Evolutionary conservation across 2,329 filamentous ascomycete species (phyloP).

Genomic region (Escovopsis sp.): DNA sequence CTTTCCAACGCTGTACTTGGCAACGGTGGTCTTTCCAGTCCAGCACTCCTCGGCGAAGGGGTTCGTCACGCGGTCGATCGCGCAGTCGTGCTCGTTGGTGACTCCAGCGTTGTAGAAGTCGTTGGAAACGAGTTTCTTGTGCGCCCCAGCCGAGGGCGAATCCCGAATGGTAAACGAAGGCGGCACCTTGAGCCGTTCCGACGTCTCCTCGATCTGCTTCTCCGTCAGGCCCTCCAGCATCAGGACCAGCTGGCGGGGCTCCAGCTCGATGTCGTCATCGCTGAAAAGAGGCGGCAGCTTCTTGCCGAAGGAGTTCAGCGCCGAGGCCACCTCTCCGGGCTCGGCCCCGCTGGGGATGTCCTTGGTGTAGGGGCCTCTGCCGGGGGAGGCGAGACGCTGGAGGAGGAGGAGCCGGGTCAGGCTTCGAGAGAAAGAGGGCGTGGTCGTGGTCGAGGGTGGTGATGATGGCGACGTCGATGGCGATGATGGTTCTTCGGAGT

Average conservation of each 20-base stretch:
- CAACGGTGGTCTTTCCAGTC: slow-evolving; percentile 25
- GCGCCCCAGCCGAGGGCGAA: slow-evolving; percentile 27
- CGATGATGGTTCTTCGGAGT: slow-evolving; percentile 11
- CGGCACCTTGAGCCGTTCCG: slow-evolving; percentile 18
- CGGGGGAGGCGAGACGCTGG: slow-evolving; percentile 34
- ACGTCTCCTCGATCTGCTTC: slow-evolving; percentile 28
- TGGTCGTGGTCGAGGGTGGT: slow-evolving; percentile 4
- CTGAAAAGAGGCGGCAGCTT: slow-evolving; percentile 34
- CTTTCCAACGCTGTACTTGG: slow-evolving; percentile 28
- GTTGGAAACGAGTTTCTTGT: slow-evolving; percentile 25
- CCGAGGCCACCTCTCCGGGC: slow-evolving; percentile 32
- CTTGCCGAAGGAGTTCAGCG: slow-evolving; percentile 47
- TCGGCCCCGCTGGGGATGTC: slow-evolving; percentile 27
- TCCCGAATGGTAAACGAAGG: slow-evolving; percentile 35
- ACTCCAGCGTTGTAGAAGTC: slow-evolving; percentile 26
- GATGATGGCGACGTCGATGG: no score
- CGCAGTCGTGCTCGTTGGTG: slow-evolving; percentile 21
- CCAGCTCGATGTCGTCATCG: slow-evolving; percentile 12
- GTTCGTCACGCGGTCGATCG: slow-evolving; percentile 24
- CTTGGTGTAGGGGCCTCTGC: slow-evolving; percentile 32
- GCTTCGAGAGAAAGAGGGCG: slow-evolving; percentile 32
- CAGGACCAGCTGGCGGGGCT: slow-evolving; percentile 40
- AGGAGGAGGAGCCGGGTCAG: slow-evolving; percentile 43
- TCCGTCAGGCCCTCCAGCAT: slow-evolving; percentile 40
- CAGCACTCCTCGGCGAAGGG: slow-evolving; percentile 30